Evolutionary conservation across 768 basidiomycete species (phyloP).

Genomic region (Psilocybe cyanescens): DNA sequence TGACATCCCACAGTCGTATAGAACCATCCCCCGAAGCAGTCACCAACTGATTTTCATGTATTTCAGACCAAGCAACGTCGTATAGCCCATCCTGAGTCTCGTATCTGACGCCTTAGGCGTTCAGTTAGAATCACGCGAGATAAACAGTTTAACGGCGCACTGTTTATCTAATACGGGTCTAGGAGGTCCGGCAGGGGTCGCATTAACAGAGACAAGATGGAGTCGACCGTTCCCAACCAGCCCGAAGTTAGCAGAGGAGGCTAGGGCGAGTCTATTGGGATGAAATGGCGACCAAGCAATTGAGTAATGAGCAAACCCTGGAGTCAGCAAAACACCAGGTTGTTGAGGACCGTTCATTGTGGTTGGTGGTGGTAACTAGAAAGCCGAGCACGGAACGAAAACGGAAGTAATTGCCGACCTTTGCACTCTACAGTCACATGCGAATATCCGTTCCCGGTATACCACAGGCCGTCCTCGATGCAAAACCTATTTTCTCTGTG

Average conservation of each 20-base stretch:
- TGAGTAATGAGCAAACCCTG: slow-evolving; percentile 84
- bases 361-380: slow-evolving; percentile 9
- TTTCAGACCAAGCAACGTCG: slow-evolving; percentile 88
- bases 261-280: slow-evolving; percentile 71
- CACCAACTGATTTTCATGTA: slow-evolving; percentile 92
- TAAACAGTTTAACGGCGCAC: slow-evolving; percentile 69
- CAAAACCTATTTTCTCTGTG: slow-evolving; percentile 37
- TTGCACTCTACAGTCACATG: slow-evolving; percentile 55
- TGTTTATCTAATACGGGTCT: slow-evolving; percentile 64
- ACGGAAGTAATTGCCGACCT: slow-evolving; percentile 21
- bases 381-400: slow-evolving; percentile 6
- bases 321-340: slow-evolving; percentile 66
- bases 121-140: slow-evolving; percentile 18
- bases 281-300: slow-evolving; percentile 89
- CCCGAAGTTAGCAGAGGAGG: slow-evolving; percentile 91
- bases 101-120: slow-evolving; percentile 33
- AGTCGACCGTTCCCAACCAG: slow-evolving; percentile 95
- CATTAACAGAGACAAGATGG: slow-evolving; percentile 60
- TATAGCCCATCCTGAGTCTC: slow-evolving; percentile 33
- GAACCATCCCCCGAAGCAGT: slow-evolving; percentile 93
- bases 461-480: slow-evolving; percentile 60
- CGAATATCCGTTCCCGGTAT: slow-evolving; percentile 80
- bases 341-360: slow-evolving; percentile 40
- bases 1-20: slow-evolving; percentile 88
- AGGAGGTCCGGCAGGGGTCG: slow-evolving; percentile 47